phyloP scores from a whole-genome alignment of 805 yeast genomes.

The Suhomyces emberorum region DNA sequence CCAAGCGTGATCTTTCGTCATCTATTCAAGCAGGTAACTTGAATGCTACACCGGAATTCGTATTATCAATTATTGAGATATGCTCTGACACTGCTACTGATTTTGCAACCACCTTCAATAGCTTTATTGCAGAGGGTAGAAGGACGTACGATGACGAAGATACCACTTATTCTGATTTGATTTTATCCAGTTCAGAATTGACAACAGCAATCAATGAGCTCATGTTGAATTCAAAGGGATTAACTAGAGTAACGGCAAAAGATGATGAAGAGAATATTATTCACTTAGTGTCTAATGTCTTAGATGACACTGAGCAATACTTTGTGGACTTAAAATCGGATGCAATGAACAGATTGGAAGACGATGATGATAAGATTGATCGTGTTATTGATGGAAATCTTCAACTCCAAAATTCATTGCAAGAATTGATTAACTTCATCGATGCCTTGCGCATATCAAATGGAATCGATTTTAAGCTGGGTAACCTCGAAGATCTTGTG shows the following conservation, averaged over 20 bases:
- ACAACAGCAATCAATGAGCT: constrained; percentile 61
- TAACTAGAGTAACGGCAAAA: constrained; percentile 50
- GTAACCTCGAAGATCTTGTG: constrained; percentile 67
- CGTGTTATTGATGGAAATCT: constrained; percentile 72
- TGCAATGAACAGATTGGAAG: constrained; percentile 44
- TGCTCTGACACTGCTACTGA: constrained; percentile 71
- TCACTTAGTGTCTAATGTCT: constrained; percentile 47
- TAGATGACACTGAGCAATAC: constrained; percentile 58
- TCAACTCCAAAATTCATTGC: constrained; percentile 68
- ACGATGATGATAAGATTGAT: constrained; percentile 68
- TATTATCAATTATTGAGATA: constrained; percentile 67
- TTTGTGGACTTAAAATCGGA: constrained; percentile 58
- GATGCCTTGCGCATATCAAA: constrained; percentile 48
- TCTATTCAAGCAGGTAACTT: constrained; percentile 83
- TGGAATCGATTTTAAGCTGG: constrained; percentile 28
- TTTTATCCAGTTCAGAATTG: constrained; percentile 60
- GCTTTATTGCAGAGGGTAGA: constrained; percentile 73
- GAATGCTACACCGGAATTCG: constrained; percentile 66
- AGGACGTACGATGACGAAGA: constrained; percentile 35
- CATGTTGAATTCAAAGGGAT: constrained; percentile 66
- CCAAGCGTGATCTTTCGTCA: constrained; percentile 65
- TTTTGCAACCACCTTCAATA: constrained; percentile 74
- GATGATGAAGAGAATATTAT: constrained; percentile 54
- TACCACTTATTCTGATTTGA: constrained; percentile 60
- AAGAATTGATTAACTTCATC: constrained; percentile 50